Evolutionary conservation across 2,329 filamentous ascomycete species (phyloP), one percentile per base, ranked within the genome.

Genomic region (Tolypocladium tundrense): DNA sequence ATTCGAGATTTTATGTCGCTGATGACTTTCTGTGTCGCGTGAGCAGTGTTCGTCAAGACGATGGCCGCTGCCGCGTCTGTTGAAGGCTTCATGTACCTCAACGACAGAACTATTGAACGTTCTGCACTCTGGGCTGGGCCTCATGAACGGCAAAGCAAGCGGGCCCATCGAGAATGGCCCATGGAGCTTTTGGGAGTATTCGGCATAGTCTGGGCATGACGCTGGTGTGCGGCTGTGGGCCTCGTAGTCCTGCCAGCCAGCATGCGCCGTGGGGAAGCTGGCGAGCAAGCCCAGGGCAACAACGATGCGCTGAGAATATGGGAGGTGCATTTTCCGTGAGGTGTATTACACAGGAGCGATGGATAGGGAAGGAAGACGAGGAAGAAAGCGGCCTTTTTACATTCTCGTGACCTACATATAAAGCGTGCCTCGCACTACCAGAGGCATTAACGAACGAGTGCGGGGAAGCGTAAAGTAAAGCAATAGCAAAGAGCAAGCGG

Each of bases 1-100:
- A 79, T 74, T 7, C 70, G 65, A 6, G 62, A 60, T 63, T 70
- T 73, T 68, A 79, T 72, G n/a, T 67, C 63, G 13, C 57, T 42
- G n/a, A 67, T 67, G 24, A 68, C 63, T 64, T 64, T 62, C 66
- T 68, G 55, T 21, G 24, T 7, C 10, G 16, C 19, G 14, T 43
- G 52, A 54, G 35, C 24, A 4, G 3, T 2, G 9, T 50, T 42
- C 31, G 39, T 31, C 39, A 6, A 50, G 21, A 41, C 14, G 3
- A 2, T 2, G 7, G 24, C 14, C 13, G 4, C 45, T 31, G 24
- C 10, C 16, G 14, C 27, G 19, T n/a, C 27, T 16, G 13, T 19
- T 16, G 31, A 21, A 33, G 14, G n/a, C 4, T 24, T 3, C 6
- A 50, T 60, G 51, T 55, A 67, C 66, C 60, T 68, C 66, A 11